phyloP scores from a whole-genome alignment of 2,329 filamentous ascomycete species.

The Penicillium vulpinum region DNA sequence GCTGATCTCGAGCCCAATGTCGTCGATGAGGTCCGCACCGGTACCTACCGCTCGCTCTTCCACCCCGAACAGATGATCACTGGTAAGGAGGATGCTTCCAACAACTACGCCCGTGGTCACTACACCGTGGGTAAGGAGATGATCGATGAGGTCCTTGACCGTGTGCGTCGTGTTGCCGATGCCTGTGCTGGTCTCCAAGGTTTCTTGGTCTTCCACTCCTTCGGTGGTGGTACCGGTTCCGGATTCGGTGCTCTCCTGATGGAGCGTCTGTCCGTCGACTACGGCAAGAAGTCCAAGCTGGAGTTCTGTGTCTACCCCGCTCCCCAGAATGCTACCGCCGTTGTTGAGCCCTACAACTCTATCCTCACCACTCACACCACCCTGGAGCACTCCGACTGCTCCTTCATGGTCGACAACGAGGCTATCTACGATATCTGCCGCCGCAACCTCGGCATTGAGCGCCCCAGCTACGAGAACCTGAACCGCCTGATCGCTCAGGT shows the following conservation, averaged over 20 bases:
- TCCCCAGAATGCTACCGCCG: slow-evolving; percentile 92
- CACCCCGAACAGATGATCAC: slow-evolving; percentile 99
- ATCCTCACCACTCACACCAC: slow-evolving; percentile 99
- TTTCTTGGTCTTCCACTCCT: slow-evolving; percentile 99
- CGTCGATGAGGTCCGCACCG: slow-evolving; percentile 98
- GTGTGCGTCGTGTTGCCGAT: slow-evolving; percentile 95
- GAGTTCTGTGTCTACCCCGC: slow-evolving; percentile 99
- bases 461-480: slow-evolving; percentile 97
- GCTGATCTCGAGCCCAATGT: slow-evolving; percentile 99
- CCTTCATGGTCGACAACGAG: slow-evolving; percentile 99
- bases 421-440: slow-evolving; percentile 99
- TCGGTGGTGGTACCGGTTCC: slow-evolving; percentile 97
- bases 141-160: slow-evolving; percentile 96
- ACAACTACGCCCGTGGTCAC: slow-evolving; percentile 99
- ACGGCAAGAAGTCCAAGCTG: slow-evolving; percentile 99
- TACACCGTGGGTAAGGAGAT: slow-evolving; percentile 99
- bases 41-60: slow-evolving; percentile 93
- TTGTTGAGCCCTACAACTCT: slow-evolving; percentile 99
- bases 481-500: slow-evolving; percentile 99
- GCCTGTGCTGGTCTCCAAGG: slow-evolving; percentile 98
- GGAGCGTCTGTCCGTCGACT: slow-evolving; percentile 98
- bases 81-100: slow-evolving; percentile 99
- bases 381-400: slow-evolving; percentile 98
- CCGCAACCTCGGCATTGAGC: slow-evolving; percentile 94
- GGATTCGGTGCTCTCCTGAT: slow-evolving; percentile 97